Evolutionary conservation across 208 protist genomes (phyloP), one percentile per base, ranked within the genome.

Genomic region (Trypanosoma congolense): DNA sequence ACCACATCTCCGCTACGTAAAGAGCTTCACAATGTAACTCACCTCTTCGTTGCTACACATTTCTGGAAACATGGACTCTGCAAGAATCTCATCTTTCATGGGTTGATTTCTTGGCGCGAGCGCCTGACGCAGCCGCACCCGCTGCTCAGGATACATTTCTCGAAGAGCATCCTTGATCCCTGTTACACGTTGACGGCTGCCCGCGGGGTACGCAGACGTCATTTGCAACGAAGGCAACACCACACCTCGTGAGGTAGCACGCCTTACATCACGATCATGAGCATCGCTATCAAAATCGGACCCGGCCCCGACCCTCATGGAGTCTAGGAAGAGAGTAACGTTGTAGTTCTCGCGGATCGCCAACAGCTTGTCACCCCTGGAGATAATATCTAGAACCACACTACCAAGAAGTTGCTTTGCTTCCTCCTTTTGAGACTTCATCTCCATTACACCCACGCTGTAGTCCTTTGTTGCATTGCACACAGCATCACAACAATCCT

Each of bases 151-250:
- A 30, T 36, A 19, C 62, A 69, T 56, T 40, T 61, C 62, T n/a
- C 62, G 52, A 41, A 69, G 14, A 18, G 48, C 45, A 57, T 69
- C 62, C 31, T 35, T 53, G 9, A 69, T 22, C 8, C 59, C 61
- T 40, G 54, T 69, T 12, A 69, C 54, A 4, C 62, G 62, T n/a
- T 69, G 62, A 24, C 62, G 62, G 8, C 56, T 55, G 38, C 62
- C 55, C 9, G 25, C 40, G 19, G 54, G 62, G 18, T 57, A 56
- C 0, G 40, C 26, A 40, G 54, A 69, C 8, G 62, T 16, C 25
- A 69, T 48, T 18, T 69, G 62, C 22, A 53, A n/a, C 28, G 62
- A 69, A 41, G 62, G 62, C 0, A 69, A 24, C 18, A 69, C 54
- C 2, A 68, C 61, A 21, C 61, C 61, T 31, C 56, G 29, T 19